phyloP scores from a whole-genome alignment of 352 stramenopile species.

The Globisporangium emineosum region DNA sequence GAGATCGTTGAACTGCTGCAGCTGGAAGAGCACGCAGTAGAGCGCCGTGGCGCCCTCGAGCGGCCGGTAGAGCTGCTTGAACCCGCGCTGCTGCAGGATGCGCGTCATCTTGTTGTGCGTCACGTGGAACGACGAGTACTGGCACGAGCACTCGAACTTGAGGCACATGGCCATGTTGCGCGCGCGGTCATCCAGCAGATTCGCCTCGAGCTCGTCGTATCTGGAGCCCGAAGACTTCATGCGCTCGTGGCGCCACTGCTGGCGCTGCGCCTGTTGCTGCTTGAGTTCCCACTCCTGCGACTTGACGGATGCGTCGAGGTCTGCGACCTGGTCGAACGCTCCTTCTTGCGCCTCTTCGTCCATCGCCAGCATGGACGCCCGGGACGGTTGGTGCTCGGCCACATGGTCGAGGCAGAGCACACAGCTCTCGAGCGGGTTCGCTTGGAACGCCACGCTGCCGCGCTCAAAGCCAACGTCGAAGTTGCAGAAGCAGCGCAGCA shows the following conservation, averaged over 20 bases:
- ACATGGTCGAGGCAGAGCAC: conserved; percentile 53
- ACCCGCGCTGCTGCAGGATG: conserved; percentile 54
- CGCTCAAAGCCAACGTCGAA: conserved; percentile 65
- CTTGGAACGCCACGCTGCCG: conserved; percentile 30
- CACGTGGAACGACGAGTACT: conserved; percentile 55
- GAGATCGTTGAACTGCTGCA: conserved; percentile 74
- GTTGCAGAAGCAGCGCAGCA: conserved; percentile 81
- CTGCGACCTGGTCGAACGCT: conserved; percentile 16
- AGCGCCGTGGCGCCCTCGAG: conserved; percentile 44
- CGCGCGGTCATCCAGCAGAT: conserved; percentile 65
- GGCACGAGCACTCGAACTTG: conserved; percentile 67
- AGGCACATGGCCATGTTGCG: conserved; percentile 70
- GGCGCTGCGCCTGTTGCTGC: conserved; percentile 19
- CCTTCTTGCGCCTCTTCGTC: not conserved
- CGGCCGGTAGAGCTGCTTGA: conserved; percentile 43
- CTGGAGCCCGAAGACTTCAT: conserved; percentile 10
- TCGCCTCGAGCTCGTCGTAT: conserved; percentile 59
- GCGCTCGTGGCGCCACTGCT: conserved; percentile 14
- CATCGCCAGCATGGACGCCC: conserved; percentile 3
- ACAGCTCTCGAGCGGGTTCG: conserved; percentile 44
- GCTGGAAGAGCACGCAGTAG: conserved; percentile 55
- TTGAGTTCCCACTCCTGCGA: conserved; percentile 25
- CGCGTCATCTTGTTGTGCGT: conserved; percentile 57
- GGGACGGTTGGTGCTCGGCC: conserved; percentile 12
- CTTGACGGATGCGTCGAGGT: conserved; percentile 15